Evolutionary conservation across 169 alveolate species (phyloP), one percentile per base, ranked within the genome.

Genomic region (Miamiensis avidus): DNA sequence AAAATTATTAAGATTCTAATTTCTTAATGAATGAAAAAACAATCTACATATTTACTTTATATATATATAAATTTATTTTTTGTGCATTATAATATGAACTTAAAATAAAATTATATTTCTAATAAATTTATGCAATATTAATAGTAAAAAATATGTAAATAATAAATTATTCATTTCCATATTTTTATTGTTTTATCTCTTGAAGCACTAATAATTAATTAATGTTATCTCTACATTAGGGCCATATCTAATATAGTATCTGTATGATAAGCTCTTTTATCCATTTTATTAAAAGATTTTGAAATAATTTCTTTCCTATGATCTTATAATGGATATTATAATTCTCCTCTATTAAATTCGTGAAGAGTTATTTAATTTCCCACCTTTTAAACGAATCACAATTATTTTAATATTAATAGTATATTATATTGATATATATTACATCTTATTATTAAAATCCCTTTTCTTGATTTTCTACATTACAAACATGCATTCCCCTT

Each of bases 101-200:
- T n/a, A n/a, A n/a, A n/a, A n/a, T n/a, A n/a, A n/a, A n/a, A n/a
- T n/a, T n/a, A n/a, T n/a, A n/a, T n/a, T n/a, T n/a, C n/a, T n/a
- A n/a, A n/a, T n/a, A n/a, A n/a, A n/a, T n/a, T n/a, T n/a, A n/a
- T n/a, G n/a, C n/a, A n/a, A n/a, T n/a, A n/a, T n/a, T n/a, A n/a
- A n/a, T n/a, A n/a, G n/a, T n/a, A n/a, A n/a, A n/a, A n/a, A n/a
- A n/a, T n/a, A n/a, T n/a, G n/a, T n/a, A n/a, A n/a, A n/a, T n/a
- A n/a, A n/a, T n/a, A n/a, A n/a, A n/a, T n/a, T 49, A 11, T 77
- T 86, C 87, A 81, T 86, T 86, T 86, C 90, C 90, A 86, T 0
- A 86, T 75, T 69, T 81, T 86, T 27, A 86, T 75, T 74, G 87
- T 81, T 49, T 75, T 64, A 81, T 86, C 90, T 64, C 90, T 31